Conservation (phyloP, 495 filamentous ascomycete species). For the Xylaria scruposa region DNA sequence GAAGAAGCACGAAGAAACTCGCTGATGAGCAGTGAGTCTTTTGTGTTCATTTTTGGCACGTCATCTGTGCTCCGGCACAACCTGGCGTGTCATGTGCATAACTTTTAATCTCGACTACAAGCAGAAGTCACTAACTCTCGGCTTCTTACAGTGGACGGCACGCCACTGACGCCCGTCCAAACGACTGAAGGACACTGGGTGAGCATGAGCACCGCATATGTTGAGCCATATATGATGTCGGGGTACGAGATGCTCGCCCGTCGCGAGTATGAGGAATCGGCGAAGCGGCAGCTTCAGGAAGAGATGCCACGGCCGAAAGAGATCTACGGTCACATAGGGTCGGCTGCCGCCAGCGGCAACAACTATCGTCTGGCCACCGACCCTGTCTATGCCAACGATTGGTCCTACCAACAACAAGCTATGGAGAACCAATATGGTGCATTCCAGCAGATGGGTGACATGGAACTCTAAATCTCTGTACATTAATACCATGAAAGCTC, state of each 20-base stretch:
- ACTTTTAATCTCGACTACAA: neutral
- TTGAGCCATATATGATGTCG: constrained; percentile 74
- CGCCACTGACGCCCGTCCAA: constrained; percentile 59
- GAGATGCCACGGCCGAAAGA: constrained; percentile 31
- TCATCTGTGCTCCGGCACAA: neutral
- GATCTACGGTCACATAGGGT: constrained; percentile 32
- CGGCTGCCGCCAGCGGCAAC: constrained; percentile 46
- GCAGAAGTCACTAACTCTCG: neutral
- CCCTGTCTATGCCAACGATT: constrained; percentile 64
- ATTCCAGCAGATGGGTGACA: constrained; percentile 52
- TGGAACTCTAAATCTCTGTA: constrained; percentile 41
- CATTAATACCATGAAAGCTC: constrained; percentile 21
- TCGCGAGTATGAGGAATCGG: constrained; percentile 56
- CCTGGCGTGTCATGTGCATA: no score
- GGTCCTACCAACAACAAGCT: constrained; percentile 53
- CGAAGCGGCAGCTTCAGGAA: constrained; percentile 43
- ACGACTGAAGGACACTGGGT: constrained; percentile 58
- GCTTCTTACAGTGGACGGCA: constrained; percentile 47
- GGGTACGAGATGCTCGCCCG: constrained; percentile 67
- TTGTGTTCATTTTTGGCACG: neutral
- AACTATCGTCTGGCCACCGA: constrained; percentile 64
- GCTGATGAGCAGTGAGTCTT: constrained; percentile 42
- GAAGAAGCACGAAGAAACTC: constrained; percentile 40
- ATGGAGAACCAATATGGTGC: constrained; percentile 68
- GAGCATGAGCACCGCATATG: constrained; percentile 40